A percentile compares a stretch with the other conserved stretches of the same genome.
Evolutionary conservation across 768 basidiomycete genomes (phyloP).

Genomic region (Mycena chlorophos): DNA sequence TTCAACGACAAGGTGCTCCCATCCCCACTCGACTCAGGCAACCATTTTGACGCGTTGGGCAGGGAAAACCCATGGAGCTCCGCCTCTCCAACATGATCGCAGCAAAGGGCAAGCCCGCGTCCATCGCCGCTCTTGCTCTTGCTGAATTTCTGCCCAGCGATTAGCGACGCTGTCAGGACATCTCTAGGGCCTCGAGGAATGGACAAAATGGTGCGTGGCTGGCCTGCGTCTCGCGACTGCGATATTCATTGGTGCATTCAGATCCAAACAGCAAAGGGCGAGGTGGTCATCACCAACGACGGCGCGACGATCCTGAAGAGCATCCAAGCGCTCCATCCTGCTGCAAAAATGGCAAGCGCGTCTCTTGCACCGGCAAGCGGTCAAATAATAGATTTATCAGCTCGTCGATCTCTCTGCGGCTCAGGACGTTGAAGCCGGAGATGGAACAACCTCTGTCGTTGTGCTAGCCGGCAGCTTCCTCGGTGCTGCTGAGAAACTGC

Average conservation of each 20-base stretch:
- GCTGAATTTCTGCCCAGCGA: conserved; percentile 54
- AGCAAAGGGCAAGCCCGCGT: conserved; percentile 79
- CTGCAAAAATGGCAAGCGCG: conserved; percentile 88
- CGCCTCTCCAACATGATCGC: conserved; percentile 97
- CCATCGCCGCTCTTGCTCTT: conserved; percentile 3
- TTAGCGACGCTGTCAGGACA: conserved; percentile 95
- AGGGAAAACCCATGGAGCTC: conserved; percentile 99
- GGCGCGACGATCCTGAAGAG: conserved; percentile 96
- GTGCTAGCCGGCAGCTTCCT: conserved; percentile 92
- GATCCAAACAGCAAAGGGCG: conserved; percentile 96
- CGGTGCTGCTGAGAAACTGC: conserved; percentile 94
- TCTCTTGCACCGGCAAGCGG: conserved; percentile 1
- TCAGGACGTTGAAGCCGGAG: conserved; percentile 97
- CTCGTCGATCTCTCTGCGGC: conserved; percentile 96
- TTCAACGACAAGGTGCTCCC: conserved; percentile 81
- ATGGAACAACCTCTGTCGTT: conserved; percentile 97
- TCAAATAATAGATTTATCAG: conserved; percentile 41
- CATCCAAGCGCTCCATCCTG: conserved; percentile 95
- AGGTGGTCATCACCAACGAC: conserved; percentile 98
- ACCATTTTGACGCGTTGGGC: conserved; percentile 22
- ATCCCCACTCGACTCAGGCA: conserved; percentile 3
- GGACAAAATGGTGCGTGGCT: conserved; percentile 90
- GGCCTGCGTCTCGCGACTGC: conserved; percentile 1
- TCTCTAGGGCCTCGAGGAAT: conserved; percentile 96
- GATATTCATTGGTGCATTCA: conserved; percentile 29